Base-by-base conservation (phyloP, 768 basidiomycete genomes). In the Mrakia blollopis region DNA sequence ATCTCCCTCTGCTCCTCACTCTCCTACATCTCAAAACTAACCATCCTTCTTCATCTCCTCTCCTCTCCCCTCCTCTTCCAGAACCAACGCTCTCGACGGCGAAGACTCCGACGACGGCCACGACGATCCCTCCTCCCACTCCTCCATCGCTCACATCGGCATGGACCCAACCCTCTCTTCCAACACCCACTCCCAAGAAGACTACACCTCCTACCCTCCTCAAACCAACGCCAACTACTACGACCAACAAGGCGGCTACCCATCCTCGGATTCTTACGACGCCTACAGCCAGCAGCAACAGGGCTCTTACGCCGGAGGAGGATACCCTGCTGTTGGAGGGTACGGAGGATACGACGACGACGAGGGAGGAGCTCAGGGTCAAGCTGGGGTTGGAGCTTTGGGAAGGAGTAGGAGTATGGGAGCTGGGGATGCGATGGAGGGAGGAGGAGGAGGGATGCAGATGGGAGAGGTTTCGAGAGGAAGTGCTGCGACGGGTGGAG, bases 81-180 rank as follows among this genome's bases (percentile, higher is more conserved):
- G 76, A 25, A 78, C 77, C 13, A 78, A 78, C 67, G 77, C 68
- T 8, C 73, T 78, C 28, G 77, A 78, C 41, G 77, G 77, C 23
- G 77, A 78, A 62, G 77, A 78, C 69, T 69, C 65, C 0, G 77
- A 78, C 41, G 77, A 74, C 73, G 77, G 65, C 2, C 32, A 62
- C 32, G 71, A 65, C 52, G 35, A 30, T 44, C 52, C 57, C 39
- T 60, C 67, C 10, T 47, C 47, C 54, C n/a, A 52, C 73, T 54
- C 47, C 35, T 50, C 21, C 44, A 23, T 9, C 50, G 30, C 28
- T 11, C 73, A 52, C 44, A 21, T 50, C 47, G 47, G 47, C 10
- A 50, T 47, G 13, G 37, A 47, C 30, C 50, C 70, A 4, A 30
- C 70, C 50, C 54, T 60, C 44, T 77, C 76, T 11, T 35, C n/a